phyloP scores from a whole-genome alignment of 306 rosid genomes.

The Adenanthera pavonina region DNA sequence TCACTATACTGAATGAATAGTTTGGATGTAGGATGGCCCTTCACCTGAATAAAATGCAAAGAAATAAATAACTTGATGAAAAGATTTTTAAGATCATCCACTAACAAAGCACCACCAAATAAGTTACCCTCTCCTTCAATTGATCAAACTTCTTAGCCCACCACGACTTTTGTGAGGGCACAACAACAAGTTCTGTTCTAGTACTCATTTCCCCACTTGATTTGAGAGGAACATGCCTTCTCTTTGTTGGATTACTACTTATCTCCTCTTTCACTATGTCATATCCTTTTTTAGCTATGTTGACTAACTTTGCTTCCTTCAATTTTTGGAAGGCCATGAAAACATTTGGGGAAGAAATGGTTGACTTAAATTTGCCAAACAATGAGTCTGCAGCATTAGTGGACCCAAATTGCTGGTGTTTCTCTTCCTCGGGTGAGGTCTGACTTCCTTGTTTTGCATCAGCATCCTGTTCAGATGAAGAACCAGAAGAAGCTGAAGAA shows the following conservation, averaged over 20 bases:
- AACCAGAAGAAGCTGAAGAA: slow-evolving; percentile 57
- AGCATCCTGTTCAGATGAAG: slow-evolving; percentile 57
- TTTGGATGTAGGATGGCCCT: slow-evolving; percentile 65
- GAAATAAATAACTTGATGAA: slow-evolving; percentile 27
- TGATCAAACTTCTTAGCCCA: slow-evolving; percentile 86
- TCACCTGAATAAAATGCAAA: slow-evolving; percentile 55
- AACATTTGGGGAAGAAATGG: slow-evolving; percentile 61
- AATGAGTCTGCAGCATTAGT: slow-evolving; percentile 61
- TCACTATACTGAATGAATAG: slow-evolving; percentile 57
- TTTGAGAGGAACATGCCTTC: slow-evolving; percentile 58
- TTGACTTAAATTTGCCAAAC: slow-evolving; percentile 76
- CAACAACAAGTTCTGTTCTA: slow-evolving; percentile 68
- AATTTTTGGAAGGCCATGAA: slow-evolving; percentile 70
- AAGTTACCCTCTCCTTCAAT: slow-evolving; percentile 71
- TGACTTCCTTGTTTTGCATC: slow-evolving; percentile 53
- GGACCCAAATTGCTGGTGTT: slow-evolving; percentile 51
- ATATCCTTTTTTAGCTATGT: slow-evolving; percentile 81
- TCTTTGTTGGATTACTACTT: slow-evolving; percentile 63
- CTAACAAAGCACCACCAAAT: neutral
- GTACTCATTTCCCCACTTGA: slow-evolving; percentile 69
- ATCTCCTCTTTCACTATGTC: slow-evolving; percentile 82
- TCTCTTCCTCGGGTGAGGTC: slow-evolving; percentile 54
- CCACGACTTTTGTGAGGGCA: slow-evolving; percentile 69
- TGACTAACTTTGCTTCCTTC: slow-evolving; percentile 69
- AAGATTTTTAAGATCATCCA: slow-evolving; percentile 5